Percentiles rank a stretch among this genome's conserved stretches.
Conservation (phyloP, 441 rosid species). For the Flueggea neowawraea region DNA sequence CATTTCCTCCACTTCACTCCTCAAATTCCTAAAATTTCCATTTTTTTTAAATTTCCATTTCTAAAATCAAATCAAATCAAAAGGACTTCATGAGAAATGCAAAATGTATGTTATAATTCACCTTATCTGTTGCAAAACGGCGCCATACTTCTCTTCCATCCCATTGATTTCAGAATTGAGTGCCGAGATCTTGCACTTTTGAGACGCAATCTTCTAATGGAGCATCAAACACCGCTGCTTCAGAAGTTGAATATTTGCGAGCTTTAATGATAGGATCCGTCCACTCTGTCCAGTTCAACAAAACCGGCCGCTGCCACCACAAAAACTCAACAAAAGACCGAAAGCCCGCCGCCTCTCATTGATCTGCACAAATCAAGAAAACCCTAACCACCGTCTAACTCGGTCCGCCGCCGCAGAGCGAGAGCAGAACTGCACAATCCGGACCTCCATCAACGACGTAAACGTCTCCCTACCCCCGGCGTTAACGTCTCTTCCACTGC, state of each 20-base stretch:
- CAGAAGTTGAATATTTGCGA: slow-evolving; percentile 26
- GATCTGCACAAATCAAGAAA: no score
- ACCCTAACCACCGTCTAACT: no score
- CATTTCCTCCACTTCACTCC: slow-evolving; percentile 52
- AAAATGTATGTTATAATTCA: background rate
- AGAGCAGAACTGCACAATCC: no score
- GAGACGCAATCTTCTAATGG: slow-evolving; percentile 46
- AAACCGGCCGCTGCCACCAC: no score
- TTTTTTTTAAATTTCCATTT: background rate
- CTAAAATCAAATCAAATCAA: background rate
- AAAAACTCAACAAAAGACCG: no score
- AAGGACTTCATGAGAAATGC: background rate
- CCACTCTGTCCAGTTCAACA: no score
- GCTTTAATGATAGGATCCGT: slow-evolving; percentile 42
- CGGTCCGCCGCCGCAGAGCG: no score
- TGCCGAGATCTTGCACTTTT: slow-evolving; percentile 44
- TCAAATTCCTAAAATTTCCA: slow-evolving; percentile 37
- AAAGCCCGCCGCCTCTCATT: no score
- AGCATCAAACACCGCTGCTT: slow-evolving; percentile 57
- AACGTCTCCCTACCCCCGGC: no score
- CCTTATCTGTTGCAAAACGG: slow-evolving; percentile 36
- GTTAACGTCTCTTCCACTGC: no score
- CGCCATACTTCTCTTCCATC: slow-evolving; percentile 35
- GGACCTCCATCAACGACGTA: no score
- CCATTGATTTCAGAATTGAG: slow-evolving; percentile 43